These are phyloP conservation scores for Flaveria linearis DNA, from an alignment of 129 eudicot species.

Conservation along the genomic window DNA sequence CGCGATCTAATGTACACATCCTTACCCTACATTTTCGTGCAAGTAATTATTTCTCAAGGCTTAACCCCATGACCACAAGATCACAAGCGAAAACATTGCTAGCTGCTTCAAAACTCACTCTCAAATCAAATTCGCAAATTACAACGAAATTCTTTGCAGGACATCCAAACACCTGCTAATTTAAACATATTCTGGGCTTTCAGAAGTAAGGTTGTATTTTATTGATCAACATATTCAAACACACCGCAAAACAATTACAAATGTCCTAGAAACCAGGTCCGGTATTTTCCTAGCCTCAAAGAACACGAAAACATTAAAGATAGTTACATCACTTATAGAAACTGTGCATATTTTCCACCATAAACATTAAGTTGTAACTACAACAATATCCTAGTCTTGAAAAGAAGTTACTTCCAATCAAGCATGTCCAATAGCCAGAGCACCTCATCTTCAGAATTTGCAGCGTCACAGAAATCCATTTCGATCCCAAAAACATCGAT, in stretches of 20 bases:
- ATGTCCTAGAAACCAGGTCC: slow-evolving; percentile 7
- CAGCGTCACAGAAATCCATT: slow-evolving; percentile 82
- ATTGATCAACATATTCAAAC: slow-evolving; percentile 10
- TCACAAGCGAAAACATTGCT: no score
- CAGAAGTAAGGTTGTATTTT: neutral
- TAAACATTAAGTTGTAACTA: slow-evolving; percentile 16
- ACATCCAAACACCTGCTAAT: no score
- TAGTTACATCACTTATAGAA: neutral
- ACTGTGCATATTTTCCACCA: slow-evolving; percentile 14
- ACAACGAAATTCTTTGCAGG: no score
- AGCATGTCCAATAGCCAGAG: slow-evolving; percentile 93
- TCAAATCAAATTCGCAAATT: no score
- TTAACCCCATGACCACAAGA: no score
- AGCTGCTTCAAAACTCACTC: no score
- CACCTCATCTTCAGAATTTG: slow-evolving; percentile 71
- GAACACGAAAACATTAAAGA: neutral
- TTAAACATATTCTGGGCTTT: no score
- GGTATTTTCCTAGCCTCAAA: neutral
- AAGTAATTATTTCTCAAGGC: no score
- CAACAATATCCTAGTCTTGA: neutral
- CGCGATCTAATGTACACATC: no score
- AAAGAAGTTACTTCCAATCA: slow-evolving; percentile 68
- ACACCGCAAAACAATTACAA: neutral
- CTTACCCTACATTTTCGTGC: no score
- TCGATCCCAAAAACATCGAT: slow-evolving; percentile 81